Base-by-base conservation (phyloP, 371 early-diverging fungal species). In the Lichtheimia hyalospora region DNA sequence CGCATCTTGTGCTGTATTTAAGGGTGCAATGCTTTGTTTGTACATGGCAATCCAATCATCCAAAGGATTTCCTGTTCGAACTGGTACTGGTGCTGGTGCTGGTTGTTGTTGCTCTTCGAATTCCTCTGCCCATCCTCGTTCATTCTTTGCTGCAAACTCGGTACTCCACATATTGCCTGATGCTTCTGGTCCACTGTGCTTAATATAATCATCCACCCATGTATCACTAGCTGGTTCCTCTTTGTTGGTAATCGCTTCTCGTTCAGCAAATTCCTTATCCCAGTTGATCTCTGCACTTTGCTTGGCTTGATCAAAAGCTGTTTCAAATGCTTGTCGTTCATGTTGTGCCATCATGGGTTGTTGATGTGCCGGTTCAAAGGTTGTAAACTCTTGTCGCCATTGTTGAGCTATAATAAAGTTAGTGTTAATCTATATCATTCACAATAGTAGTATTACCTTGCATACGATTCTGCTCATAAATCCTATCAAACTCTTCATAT, bases 11-110 rank as follows among this genome's bases (percentile, higher is more conserved):
- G 90, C 85, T 7, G 70, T 78, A 23, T 84, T 79, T 62, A 91
- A 62, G 44, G 88, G 89, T 24, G 82, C 84, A 54, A 91, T 91
- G 58, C 84, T 86, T 58, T 87, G 73, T 25, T 86, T 81, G 67
- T 88, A 93, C 46, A 88, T 82, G 49, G 85, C 80, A 2, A 89
- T 83, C 92, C 89, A 90, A 58, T 85, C 88, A 39, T 81, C 75
- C 54, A 73, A 62, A 34, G 77, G 65, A 52, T 62, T 69, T 24
- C 71, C 68, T 46, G 67, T 68, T 28, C 60, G 61, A 61, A 8
- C 34, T 34, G 34, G 34, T 34, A 10, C 34, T 34, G 34, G 34
- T 34, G 34, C 34, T 21, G 46, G 21, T 46, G 13, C n/a, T n/a
- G 7, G 46, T 8, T 46, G 46, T 46, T 46, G 46, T 46, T 46